Evolutionary conservation across 2,329 filamentous ascomycete genomes (phyloP).

Genomic region (Ophiostoma quercus): DNA sequence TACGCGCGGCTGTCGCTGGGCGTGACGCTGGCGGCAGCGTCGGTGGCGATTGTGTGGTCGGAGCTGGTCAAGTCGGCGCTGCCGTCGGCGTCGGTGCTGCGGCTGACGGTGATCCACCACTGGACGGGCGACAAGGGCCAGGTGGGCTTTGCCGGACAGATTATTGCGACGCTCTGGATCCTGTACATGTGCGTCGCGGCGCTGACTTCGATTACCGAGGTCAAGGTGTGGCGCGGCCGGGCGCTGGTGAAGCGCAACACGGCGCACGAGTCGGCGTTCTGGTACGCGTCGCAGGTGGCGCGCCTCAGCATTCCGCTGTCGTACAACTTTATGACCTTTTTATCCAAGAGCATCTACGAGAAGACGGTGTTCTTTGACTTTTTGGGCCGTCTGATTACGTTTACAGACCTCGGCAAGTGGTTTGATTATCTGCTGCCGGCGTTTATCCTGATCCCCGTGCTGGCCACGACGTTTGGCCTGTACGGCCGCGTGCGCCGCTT

Average conservation of each 20-base stretch:
- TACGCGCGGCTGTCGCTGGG: constrained; percentile 60
- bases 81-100: constrained; percentile 66
- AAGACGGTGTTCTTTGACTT: constrained; percentile 84
- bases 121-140: constrained; percentile 64
- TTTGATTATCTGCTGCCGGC: constrained; percentile 88
- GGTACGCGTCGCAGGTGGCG: constrained; percentile 91
- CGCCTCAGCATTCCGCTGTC: constrained; percentile 86
- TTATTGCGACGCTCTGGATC: constrained; percentile 81
- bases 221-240: constrained; percentile 95
- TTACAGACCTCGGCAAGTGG: constrained; percentile 74
- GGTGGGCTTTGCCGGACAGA: constrained; percentile 79
- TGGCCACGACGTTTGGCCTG: constrained; percentile 80
- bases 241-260: constrained; percentile 87
- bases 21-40: constrained; percentile 66
- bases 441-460: constrained; percentile 78
- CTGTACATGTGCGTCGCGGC: constrained; percentile 94
- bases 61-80: constrained; percentile 82
- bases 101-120: constrained; percentile 66
- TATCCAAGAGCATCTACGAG: constrained; percentile 65
- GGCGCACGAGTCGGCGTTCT: constrained; percentile 86
- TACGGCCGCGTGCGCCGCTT: constrained; percentile 75
- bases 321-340: constrained; percentile 94
- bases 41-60: constrained; percentile 83
- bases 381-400: constrained; percentile 73
- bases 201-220: constrained; percentile 79